Evolutionary conservation across 352 stramenopile genomes (phyloP), one percentile per base, ranked within the genome.

Genomic region (Phytophthora pluvialis): DNA sequence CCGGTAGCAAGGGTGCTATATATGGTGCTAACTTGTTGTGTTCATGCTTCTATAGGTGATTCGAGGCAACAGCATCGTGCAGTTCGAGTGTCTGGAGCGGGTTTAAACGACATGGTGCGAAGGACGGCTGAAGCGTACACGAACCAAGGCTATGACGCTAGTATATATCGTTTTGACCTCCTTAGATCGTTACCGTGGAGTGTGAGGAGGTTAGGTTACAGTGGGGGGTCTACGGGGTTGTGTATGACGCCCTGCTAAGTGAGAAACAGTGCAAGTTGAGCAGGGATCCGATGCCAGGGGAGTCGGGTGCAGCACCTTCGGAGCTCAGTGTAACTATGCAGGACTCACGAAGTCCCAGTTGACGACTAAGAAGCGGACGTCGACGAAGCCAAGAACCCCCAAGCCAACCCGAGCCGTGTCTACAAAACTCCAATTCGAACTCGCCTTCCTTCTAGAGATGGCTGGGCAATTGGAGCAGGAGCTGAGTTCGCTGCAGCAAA

Each of bases 61-160:
- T 60, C 83, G 89, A 60, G 89, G 89, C 55, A 97, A 95, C 76
- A 97, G 89, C 60, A 94, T 97, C 56, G 86, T 97, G 56, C 88
- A 97, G 70, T 94, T 97, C 51, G 89, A 97, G 64, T 95, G 87
- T 66, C 75, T 96, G 13, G 89, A 96, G 61, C 76, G 74, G 48
- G 81, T 94, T 65, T 91, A 88, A 78, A 31, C 50, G 21, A 32
- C 47, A 47, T 25, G 33, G 6, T 12, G 13, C 28, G 4, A 5
- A 38, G 3, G 15, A 16, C 18, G 11, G 28, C 16, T 49, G 18
- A 43, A 28, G 40, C 31, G 13, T 33, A 42, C 33, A 33, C 18
- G n/a, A 25, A 59, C 28, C 26, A 33, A 40, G 38, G 31, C 46
- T 65, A 65, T 63, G 49, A 54, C 36, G 46, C 43, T 53, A 75